phyloP scores from a whole-genome alignment of 345 rosid genomes.

The Salix suchowensis region DNA sequence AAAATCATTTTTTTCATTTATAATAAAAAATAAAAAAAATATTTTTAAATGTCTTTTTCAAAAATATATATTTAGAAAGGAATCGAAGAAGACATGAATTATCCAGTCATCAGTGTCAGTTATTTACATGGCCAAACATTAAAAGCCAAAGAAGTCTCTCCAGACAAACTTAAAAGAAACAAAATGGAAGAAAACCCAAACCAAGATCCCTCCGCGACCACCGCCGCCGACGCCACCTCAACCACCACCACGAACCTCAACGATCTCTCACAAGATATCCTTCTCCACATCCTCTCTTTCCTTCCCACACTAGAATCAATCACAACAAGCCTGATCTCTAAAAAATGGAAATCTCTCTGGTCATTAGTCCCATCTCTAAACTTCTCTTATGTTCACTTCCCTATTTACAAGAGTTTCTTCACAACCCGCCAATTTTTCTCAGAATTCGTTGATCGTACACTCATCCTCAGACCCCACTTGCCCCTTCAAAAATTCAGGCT shows the following conservation, averaged over 20 bases:
- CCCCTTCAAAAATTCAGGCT: conserved; percentile 1
- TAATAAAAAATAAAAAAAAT: too few species aligned
- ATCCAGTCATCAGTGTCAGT: too few species aligned
- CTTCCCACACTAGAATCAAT: conserved; percentile 1
- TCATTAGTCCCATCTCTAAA: background rate
- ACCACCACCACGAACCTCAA: background rate
- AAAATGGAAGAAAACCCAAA: background rate
- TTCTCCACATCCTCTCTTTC: conserved; percentile 4
- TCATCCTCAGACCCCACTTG: background rate
- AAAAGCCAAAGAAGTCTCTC: too few species aligned
- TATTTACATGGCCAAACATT: too few species aligned
- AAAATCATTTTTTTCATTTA: too few species aligned
- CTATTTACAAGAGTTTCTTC: background rate
- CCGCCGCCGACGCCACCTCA: background rate
- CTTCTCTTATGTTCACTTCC: background rate
- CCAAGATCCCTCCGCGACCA: too few species aligned
- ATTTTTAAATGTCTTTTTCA: too few species aligned
- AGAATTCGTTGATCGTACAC: conserved; percentile 5
- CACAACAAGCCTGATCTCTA: background rate
- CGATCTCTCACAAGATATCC: background rate
- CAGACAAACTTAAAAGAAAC: background rate
- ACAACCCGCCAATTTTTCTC: conserved; percentile 9
- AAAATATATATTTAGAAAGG: too few species aligned
- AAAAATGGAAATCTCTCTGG: background rate
- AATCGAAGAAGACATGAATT: too few species aligned